Percentiles rank a stretch among this genome's conserved stretches.
phyloP scores from a whole-genome alignment of 495 filamentous ascomycete species.

The Cercophora scortea region DNA sequence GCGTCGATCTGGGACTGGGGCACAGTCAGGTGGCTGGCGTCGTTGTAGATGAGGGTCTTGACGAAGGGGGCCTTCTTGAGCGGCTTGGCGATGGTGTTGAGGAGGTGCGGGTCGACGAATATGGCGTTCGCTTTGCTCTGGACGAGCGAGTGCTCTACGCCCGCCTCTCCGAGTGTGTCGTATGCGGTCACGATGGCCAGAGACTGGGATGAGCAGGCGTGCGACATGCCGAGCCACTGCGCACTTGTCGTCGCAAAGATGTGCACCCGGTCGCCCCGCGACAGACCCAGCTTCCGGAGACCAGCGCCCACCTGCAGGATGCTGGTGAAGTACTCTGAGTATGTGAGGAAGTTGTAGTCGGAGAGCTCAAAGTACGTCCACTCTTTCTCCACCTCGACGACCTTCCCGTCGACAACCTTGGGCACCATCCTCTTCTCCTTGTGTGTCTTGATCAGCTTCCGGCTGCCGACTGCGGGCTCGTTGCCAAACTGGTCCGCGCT shows the following conservation, averaged over 20 bases:
- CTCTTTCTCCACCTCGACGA: conserved; percentile 54
- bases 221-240: conserved; percentile 50
- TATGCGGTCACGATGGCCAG: conserved; percentile 95
- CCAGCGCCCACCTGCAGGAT: conserved; percentile 48
- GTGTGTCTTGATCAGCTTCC: conserved; percentile 51
- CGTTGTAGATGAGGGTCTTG: conserved; percentile 39
- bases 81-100: conserved; percentile 37
- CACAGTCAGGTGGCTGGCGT: conserved; percentile 28
- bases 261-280: conserved; percentile 42
- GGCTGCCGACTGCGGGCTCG: conserved; percentile 49
- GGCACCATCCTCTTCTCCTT: conserved; percentile 58
- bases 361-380: conserved; percentile 63
- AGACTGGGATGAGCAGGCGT: conserved; percentile 74
- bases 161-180: conserved; percentile 55
- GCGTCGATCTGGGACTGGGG: conserved; percentile 30
- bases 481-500: conserved; percentile 46
- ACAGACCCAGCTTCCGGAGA: conserved; percentile 49
- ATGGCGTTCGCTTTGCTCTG: conserved; percentile 55
- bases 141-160: conserved; percentile 52
- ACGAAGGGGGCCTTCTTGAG: conserved; percentile 35
- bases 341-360: conserved; percentile 51
- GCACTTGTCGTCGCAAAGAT: conserved; percentile 54
- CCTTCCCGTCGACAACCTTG: conserved; percentile 57
- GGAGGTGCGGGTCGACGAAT: conserved; percentile 53
- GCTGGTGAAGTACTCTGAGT: conserved; percentile 50